A percentile compares a stretch with the other conserved stretches of the same genome.
Conservation (phyloP, 169 alveolate species). For the Plasmodium coatneyi region DNA sequence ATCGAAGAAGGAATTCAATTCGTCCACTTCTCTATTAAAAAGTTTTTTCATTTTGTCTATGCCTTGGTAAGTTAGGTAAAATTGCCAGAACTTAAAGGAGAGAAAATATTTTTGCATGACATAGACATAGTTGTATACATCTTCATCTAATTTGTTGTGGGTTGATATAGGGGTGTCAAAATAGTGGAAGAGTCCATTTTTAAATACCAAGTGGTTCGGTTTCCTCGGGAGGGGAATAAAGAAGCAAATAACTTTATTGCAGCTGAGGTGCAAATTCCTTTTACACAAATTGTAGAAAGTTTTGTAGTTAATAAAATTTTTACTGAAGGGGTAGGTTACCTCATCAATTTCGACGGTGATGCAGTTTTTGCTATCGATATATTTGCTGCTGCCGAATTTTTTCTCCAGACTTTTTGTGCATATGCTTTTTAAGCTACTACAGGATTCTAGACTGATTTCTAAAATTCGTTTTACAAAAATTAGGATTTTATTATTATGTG, state of each 20-base stretch:
- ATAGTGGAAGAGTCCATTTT: slow-evolving; percentile 33
- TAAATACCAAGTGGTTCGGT: slow-evolving; percentile 34
- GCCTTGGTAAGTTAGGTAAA: slow-evolving; percentile 27
- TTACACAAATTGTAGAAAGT: slow-evolving; percentile 32
- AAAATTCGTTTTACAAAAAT: slow-evolving; percentile 20
- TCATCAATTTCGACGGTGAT: slow-evolving; percentile 30
- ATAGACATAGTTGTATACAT: slow-evolving; percentile 40
- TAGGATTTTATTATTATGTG: slow-evolving; percentile 30
- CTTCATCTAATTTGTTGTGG: slow-evolving; percentile 29
- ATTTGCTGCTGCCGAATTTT: slow-evolving; percentile 51
- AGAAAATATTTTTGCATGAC: slow-evolving; percentile 58
- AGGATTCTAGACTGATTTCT: slow-evolving; percentile 14
- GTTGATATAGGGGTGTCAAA: slow-evolving; percentile 17
- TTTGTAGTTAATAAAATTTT: slow-evolving; percentile 7
- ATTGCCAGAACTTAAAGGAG: slow-evolving; percentile 43
- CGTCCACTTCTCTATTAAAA: slow-evolving; percentile 18
- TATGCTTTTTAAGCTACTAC: neutral
- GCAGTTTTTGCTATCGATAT: slow-evolving; percentile 24
- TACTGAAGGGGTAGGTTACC: slow-evolving; percentile 9
- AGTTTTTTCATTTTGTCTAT: slow-evolving; percentile 41
- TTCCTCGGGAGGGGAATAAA: slow-evolving; percentile 50
- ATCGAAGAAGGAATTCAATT: neutral
- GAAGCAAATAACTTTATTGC: slow-evolving; percentile 36
- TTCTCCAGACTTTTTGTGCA: slow-evolving; percentile 23
- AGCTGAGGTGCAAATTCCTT: slow-evolving; percentile 24